phyloP scores from a whole-genome alignment of 257 asterid species.

The Solanum sparsipilum region DNA sequence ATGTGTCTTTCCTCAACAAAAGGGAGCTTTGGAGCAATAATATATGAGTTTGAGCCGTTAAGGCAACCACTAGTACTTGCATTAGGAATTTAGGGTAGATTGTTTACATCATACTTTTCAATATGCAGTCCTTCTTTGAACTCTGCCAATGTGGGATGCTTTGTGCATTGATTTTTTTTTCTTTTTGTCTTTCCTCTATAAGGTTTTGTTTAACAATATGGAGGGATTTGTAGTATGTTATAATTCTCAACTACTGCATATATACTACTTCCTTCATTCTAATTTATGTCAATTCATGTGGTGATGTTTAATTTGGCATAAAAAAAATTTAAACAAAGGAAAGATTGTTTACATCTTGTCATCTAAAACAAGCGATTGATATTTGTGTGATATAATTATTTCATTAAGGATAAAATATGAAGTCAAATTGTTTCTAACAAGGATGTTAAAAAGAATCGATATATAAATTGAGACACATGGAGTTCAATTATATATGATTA shows the following conservation, averaged over 20 bases:
- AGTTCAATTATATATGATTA: background rate
- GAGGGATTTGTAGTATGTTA: background rate
- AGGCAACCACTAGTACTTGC: background rate
- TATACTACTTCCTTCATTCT: background rate
- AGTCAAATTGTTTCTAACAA: background rate
- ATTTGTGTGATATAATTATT: background rate
- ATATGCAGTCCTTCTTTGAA: background rate
- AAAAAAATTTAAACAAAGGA: background rate
- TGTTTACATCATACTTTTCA: background rate
- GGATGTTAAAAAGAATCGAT: no score
- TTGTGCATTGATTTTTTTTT: background rate
- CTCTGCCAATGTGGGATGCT: fast-evolving
- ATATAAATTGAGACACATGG: no score
- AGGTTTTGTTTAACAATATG: background rate
- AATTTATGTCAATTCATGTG: background rate
- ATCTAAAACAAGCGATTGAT: background rate
- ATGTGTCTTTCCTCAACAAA: background rate
- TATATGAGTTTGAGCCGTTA: background rate
- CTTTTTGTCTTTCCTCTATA: background rate
- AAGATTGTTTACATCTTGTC: background rate
- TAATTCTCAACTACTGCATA: background rate
- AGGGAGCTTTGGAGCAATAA: background rate
- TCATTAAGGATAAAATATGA: fast-evolving
- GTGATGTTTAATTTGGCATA: background rate
- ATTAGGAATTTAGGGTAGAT: background rate